Base-by-base conservation (phyloP, 352 stramenopile species). In the Pythium brachiatum region DNA sequence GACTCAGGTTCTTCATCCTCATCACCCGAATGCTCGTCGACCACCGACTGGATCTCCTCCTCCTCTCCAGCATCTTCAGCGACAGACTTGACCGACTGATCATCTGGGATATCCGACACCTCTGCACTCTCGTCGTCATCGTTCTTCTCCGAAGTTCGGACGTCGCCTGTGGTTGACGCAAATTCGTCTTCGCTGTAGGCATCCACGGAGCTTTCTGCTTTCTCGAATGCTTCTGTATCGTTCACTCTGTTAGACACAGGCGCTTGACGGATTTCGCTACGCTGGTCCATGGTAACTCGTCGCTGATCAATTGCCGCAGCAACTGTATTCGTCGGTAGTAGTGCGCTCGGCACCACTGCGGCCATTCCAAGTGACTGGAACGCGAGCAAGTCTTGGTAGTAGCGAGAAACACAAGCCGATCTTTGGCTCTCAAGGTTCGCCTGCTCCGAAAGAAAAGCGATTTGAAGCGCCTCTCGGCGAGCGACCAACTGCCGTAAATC, bases 381-480 rank as follows among this genome's bases (percentile, higher is more conserved):
- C 0, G 71, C 62, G 11, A 87, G 66, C 18, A 91, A 29, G 39
- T 91, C 81, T 48, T 89, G 76, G 36, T 87, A 91, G 54, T 86
- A 91, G 13, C 75, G 72, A 13, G 78, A 75, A 26, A 75, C 83
- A 21, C 71, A 79, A 0, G 82, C 70, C 2, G 79, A 76, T 36
- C 74, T 78, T 11, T 85, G 50, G 31, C 76, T 86, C 44, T 89
- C 78, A 26, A 89, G 54, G 38, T 77, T 76, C 2, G 76, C 78
- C 50, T 78, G 78, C 43, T 88, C 78, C 0, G 74, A 74, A 26
- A 83, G 47, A 51, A 78, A 85, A 3, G 62, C 62, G 68, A 88
- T 81, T 18, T 55, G 62, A 1, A 81, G 43, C 6, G 73, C 66
- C 46, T 88, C 64, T 63, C 75, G 71, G 3, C 62, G 70, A 6